Percentiles rank a stretch among this genome's conserved stretches.
Evolutionary conservation across 2,329 filamentous ascomycete genomes (phyloP).

Genomic region (Colletotrichum costaricense): DNA sequence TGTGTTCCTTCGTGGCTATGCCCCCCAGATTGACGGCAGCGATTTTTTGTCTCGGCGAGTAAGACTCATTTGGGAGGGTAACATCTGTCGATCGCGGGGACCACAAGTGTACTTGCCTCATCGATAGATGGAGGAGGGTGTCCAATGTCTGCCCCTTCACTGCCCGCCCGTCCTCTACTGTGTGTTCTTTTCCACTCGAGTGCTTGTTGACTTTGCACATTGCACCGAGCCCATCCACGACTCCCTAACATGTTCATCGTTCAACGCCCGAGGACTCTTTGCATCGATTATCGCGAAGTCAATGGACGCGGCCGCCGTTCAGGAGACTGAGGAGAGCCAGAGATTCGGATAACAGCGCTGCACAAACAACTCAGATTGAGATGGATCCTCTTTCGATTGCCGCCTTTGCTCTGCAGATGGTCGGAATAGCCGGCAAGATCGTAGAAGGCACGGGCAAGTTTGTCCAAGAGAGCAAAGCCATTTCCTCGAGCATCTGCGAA

Average conservation of each 20-base stretch:
- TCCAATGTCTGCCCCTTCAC: slow-evolving; percentile 1
- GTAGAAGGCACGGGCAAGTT: slow-evolving; percentile 39
- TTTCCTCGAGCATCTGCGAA: slow-evolving; percentile 37
- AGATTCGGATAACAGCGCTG: neutral
- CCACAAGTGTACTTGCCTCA: neutral
- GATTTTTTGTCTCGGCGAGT: slow-evolving; percentile 1
- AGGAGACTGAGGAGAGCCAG: neutral
- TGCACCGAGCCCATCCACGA: neutral
- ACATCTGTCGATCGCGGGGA: slow-evolving; percentile 7
- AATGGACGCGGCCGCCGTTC: neutral
- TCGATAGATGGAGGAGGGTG: neutral
- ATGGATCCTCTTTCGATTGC: slow-evolving; percentile 41
- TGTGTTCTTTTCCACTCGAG: neutral
- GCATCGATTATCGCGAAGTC: neutral
- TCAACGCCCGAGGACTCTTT: neutral
- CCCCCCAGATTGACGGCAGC: neutral
- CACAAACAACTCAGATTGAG: neutral
- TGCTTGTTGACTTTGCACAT: neutral
- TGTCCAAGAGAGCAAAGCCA: slow-evolving; percentile 35
- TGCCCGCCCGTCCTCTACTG: neutral
- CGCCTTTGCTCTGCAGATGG: slow-evolving; percentile 37
- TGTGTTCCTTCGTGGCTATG: slow-evolving; percentile 13
- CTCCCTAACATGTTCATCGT: slow-evolving; percentile 8
- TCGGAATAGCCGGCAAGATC: slow-evolving; percentile 36
- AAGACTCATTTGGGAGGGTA: neutral